Base-by-base conservation (phyloP, 345 rosid genomes). In the Microcos paniculata region DNA sequence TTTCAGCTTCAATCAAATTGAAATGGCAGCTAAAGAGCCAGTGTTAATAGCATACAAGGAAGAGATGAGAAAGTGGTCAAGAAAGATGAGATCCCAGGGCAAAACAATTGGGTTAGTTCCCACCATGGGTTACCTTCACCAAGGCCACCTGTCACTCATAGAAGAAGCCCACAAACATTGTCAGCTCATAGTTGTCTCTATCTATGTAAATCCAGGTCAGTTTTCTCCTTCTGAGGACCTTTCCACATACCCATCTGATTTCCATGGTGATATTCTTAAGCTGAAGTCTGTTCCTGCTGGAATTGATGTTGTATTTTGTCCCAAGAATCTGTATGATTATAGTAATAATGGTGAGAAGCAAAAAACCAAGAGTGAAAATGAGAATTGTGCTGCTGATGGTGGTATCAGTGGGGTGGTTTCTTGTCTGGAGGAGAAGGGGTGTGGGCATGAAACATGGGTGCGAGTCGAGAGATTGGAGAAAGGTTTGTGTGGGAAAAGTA, bases 161-260 rank as follows among this genome's bases (percentile, higher is more conserved):
- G 77, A 83, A 61, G 82, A 91, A 76, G 93, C 98, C 61, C 87
- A 66, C 33, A 75, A 49, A 15, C 90, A 62, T 70, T 40, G 88
- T 68, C 78, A 88, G 77, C 68, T 87, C 80, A 80, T 85, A 19
- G 99, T 93, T 49, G 92, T 95, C 49, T 91, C 98, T 64, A 87
- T 93, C 74, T 93, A 91, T 76, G 94, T 95, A 45, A 95, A 95
- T 82, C 99, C 99, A 61, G 99, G 99, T 76, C 99, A 95, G 80
- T 93, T 95, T 75, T 78, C 99, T n/a, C 97, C 97, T 51, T 77
- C 88, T 0, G 98, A 95, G 78, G 98, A 93, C 71, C 91, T 95
- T 30, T 89, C 98, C 38, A 86, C 96, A 1, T 93, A 95, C 93
- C 98, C 98, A 11, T 93, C 96, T 72, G 97, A 93, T 85, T 90